Evolutionary conservation across 2,329 filamentous ascomycete species (phyloP), one percentile per base, ranked within the genome.

Genomic region (Colletotrichum lupini): DNA sequence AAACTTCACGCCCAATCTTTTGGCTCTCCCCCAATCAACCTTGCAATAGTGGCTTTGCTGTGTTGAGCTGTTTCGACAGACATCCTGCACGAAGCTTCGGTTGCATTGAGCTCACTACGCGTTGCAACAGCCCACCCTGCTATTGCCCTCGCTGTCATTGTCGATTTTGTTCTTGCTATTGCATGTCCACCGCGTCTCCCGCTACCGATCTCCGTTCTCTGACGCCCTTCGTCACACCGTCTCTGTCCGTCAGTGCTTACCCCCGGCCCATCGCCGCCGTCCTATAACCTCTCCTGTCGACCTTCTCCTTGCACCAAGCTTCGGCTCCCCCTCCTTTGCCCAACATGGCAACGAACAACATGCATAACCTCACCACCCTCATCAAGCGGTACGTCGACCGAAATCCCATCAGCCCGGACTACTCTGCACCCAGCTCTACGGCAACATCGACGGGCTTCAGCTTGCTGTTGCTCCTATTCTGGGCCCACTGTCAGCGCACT

Each of bases 281-380:
- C 42, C 30, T 46, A 52, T 56, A 63, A 55, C 58, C 42, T 32
- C 55, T 26, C 42, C 30, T 55, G 35, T 30, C 42, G 26, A 37
- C 24, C 9, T 60, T 30, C 55, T 35, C 56, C 16, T 46, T 53
- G n/a, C 53, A n/a, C 60, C 58, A 59, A 73, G 70, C 58, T 22
- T 42, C 28, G 32, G 53, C 66, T 68, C 49, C 16, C 6, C 6
- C 55, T 30, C 28, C 14, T 22, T 35, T 37, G 14, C 59, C 59
- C 77, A 83, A 74, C 75, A 95, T 95, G 93, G 90, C 92, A 77
- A 86, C 91, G 75, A 94, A 90, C 85, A 94, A 95, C 80, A 98
- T 98, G 95, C 92, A 98, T 85, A 98, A 98, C 82, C 87, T 99
- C 75, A 97, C 95, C 46, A 99, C 97, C 67, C 91, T 99, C 80